These are phyloP conservation scores for Beauveria bassiana DNA, from an alignment of 2,329 filamentous ascomycete species.

Conservation along the genomic window DNA sequence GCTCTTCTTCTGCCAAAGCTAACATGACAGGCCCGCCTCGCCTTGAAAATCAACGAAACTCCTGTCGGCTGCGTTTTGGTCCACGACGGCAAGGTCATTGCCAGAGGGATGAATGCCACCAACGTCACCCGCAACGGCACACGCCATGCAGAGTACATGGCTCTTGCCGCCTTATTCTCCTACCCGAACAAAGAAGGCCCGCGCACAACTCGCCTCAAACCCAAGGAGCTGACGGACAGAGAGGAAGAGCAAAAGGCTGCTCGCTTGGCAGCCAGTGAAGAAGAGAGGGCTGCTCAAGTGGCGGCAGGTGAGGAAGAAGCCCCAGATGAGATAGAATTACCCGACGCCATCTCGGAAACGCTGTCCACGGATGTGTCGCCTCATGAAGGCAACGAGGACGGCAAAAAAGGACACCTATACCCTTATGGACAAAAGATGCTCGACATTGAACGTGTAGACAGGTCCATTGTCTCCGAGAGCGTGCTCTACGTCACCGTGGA, in stretches of 20 bases:
- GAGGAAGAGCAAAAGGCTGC: constrained; percentile 13
- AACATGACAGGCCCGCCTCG: constrained; percentile 64
- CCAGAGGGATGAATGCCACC: constrained; percentile 92
- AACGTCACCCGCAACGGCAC: constrained; percentile 88
- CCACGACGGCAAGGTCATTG: constrained; percentile 69
- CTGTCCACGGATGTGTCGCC: constrained; percentile 17
- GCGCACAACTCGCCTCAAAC: constrained; percentile 25
- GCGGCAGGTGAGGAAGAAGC: background rate
- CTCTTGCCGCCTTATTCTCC: constrained; percentile 54
- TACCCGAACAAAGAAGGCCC: constrained; percentile 25
- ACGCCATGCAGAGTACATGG: constrained; percentile 91
- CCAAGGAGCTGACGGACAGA: constrained; percentile 23
- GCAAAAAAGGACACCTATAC: constrained; percentile 47
- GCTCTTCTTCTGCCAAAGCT: constrained; percentile 11
- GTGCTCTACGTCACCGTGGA: constrained; percentile 95
- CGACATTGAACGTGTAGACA: constrained; percentile 50
- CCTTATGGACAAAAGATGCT: constrained; percentile 55
- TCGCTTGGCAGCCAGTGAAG: constrained; percentile 16
- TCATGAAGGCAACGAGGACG: constrained; percentile 45
- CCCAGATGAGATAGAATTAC: background rate
- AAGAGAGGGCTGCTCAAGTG: constrained; percentile 17
- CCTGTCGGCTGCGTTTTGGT: constrained; percentile 96
- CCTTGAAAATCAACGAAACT: constrained; percentile 80
- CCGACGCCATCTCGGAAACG: constrained; percentile 14
- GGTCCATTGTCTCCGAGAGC: constrained; percentile 59